Evolutionary conservation across 2,329 filamentous ascomycete genomes (phyloP).

Genomic region (Aureobasidium melanogenum): DNA sequence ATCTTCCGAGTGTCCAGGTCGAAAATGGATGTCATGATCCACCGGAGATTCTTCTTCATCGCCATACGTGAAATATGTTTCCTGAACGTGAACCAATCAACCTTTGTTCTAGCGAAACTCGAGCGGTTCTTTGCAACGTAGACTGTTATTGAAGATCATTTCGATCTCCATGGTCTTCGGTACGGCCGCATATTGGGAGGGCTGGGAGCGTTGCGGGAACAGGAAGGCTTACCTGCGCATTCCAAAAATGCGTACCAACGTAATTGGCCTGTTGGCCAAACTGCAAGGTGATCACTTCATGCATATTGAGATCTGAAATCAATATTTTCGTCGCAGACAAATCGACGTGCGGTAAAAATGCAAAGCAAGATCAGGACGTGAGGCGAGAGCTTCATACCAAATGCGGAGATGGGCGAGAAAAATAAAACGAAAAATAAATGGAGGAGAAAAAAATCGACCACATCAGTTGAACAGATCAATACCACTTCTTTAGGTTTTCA

Average conservation of each 20-base stretch:
- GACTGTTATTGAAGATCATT: not conserved
- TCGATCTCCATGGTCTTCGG: not conserved
- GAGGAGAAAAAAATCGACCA: not conserved
- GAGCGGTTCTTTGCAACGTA: not conserved
- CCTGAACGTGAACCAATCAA: conserved; percentile 41
- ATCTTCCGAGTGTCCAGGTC: conserved; percentile 71
- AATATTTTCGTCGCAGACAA: not conserved
- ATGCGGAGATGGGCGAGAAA: not conserved
- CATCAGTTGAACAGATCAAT: too few relatives aligned
- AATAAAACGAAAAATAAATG: not conserved
- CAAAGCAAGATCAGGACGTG: not conserved
- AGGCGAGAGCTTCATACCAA: not conserved
- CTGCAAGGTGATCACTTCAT: conserved; percentile 90
- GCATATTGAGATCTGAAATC: conserved; percentile 50
- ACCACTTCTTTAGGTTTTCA: not conserved
- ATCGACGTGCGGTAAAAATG: not conserved
- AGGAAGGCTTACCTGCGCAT: conserved; percentile 57
- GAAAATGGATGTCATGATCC: conserved; percentile 82
- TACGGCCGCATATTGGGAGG: not conserved
- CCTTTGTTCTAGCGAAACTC: not conserved
- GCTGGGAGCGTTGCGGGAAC: not conserved
- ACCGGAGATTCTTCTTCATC: conserved; percentile 57
- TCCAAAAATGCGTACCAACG: conserved; percentile 94
- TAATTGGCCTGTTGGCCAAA: conserved; percentile 91
- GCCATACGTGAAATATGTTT: conserved; percentile 90